phyloP scores from a whole-genome alignment of 176 grass and related monocot species.

The Pharus latifolius region DNA sequence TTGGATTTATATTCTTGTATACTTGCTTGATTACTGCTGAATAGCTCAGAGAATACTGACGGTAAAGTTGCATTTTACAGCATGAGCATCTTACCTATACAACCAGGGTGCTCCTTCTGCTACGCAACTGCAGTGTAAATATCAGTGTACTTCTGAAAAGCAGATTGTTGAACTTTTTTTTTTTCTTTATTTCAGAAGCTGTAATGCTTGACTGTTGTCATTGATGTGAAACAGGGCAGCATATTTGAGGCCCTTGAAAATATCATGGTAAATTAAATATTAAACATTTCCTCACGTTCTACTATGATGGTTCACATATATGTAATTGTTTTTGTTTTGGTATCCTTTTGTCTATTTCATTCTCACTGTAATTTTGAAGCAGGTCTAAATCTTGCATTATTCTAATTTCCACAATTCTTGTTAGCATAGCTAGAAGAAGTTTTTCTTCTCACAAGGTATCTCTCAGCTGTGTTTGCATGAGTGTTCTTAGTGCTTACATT shows the following conservation, averaged over 20 bases:
- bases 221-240: slow-evolving; percentile 10
- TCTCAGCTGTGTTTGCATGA: not conserved
- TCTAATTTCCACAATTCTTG: not conserved
- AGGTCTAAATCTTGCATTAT: not conserved
- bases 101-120: slow-evolving; percentile 1
- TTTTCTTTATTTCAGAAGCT: slow-evolving; percentile 2
- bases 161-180: not conserved
- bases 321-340: not conserved
- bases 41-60: not conserved
- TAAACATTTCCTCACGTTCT: slow-evolving; percentile 3
- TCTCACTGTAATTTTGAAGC: not conserved
- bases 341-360: not conserved
- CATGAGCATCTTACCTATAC: not conserved
- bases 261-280: slow-evolving; percentile 9
- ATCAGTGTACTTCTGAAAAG: slow-evolving; percentile 7
- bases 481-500: not conserved
- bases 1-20: not conserved
- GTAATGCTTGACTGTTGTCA: slow-evolving; percentile 10
- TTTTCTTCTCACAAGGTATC: slow-evolving; percentile 8
- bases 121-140: slow-evolving; percentile 21
- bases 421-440: not conserved
- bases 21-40: slow-evolving; percentile 3
- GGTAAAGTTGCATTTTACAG: slow-evolving; percentile 22
- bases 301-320: not conserved
- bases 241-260: slow-evolving; percentile 16